Base-by-base conservation (phyloP, 768 basidiomycete genomes). In the Amylocystis lapponica region DNA sequence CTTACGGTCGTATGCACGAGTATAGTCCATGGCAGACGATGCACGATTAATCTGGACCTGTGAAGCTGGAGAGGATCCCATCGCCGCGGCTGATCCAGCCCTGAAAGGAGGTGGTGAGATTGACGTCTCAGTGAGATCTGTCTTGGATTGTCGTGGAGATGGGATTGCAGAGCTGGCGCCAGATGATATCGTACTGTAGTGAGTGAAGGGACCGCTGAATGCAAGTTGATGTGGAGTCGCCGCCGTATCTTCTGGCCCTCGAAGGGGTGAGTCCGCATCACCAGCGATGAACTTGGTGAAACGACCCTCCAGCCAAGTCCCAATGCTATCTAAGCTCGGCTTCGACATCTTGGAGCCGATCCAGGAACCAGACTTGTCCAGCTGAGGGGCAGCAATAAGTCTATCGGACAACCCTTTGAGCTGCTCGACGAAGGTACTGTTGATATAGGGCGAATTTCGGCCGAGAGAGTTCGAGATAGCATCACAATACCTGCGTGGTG, bases 251-350 rank as follows among this genome's bases (percentile, higher is more conserved):
- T 68, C 66, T 12, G 63, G 53, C 6, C 46, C 49, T n/a, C n/a
- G n/a, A n/a, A n/a, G n/a, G 1, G 64, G 57, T 9, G 67, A 60
- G 29, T 86, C 86, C n/a, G 71, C 76, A 39, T 96, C 93, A 2
- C 95, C 96, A 8, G 94, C 89, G 47, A 99, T 92, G 53, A 99
- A 83, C 58, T 94, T 94, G 13, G 91, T 91, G 57, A 99, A 79
- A 14, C 86, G 79, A 11, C 88, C 86, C 64, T 92, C 95, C 20
- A 98, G 72, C 85, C 93, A 97, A 33, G 81, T 84, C 21, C 93
- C 87, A 37, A 98, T 79, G 26, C 82, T 83, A 60, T 97, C 93
- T 35, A 98, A 72, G 47, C 88, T 95, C 2, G 96, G 93, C 55
- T 94, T 92, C 27, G 81, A 74, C 49, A 94, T 71, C 60, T 90